Evolutionary conservation across 495 filamentous ascomycete species (phyloP).

Genomic region (Astrothelium macrocarpum): DNA sequence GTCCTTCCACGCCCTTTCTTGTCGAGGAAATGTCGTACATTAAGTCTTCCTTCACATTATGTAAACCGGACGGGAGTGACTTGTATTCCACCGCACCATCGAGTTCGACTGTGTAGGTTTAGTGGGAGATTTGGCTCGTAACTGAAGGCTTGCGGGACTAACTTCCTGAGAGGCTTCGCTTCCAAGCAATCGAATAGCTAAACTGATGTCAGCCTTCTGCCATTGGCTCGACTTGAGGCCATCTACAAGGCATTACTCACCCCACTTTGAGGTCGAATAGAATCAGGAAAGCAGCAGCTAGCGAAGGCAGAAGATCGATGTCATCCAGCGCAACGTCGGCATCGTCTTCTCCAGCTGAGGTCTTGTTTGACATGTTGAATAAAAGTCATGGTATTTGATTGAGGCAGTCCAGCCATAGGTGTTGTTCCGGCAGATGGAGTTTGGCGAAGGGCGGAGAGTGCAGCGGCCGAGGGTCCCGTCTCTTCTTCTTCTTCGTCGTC

Average conservation of each 20-base stretch:
- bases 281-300: slow-evolving; percentile 31
- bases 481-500: neutral
- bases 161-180: slow-evolving; percentile 56
- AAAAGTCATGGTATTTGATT: neutral
- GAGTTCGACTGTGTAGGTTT: slow-evolving; percentile 53
- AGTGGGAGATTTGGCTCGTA: slow-evolving; percentile 17
- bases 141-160: slow-evolving; percentile 19
- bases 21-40: slow-evolving; percentile 43
- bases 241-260: slow-evolving; percentile 20
- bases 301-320: slow-evolving; percentile 27
- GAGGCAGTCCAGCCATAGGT: neutral
- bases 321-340: neutral
- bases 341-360: neutral
- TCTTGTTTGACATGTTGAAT: neutral
- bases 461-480: neutral
- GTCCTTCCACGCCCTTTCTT: neutral
- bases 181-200: slow-evolving; percentile 80
- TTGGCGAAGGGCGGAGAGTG: neutral
- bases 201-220: neutral
- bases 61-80: slow-evolving; percentile 81
- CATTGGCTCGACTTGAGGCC: too few species aligned
- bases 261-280: slow-evolving; percentile 35
- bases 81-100: slow-evolving; percentile 93
- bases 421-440: neutral
- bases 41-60: slow-evolving; percentile 78